These are phyloP conservation scores for Ambrosiella beaveri DNA, from an alignment of 2,329 filamentous ascomycete genomes.

Conservation along the genomic window DNA sequence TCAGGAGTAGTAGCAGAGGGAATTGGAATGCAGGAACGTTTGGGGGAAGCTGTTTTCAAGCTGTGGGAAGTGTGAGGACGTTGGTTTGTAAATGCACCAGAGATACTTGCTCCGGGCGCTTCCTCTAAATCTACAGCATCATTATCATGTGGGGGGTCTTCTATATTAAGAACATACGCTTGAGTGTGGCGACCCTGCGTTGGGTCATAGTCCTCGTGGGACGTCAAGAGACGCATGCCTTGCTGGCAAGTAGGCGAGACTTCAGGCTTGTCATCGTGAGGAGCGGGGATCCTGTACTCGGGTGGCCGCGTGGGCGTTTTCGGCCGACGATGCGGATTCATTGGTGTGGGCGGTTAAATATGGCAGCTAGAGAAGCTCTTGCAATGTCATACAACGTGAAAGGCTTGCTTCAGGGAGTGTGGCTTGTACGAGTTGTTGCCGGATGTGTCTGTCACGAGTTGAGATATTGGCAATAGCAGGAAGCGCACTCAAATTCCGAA, in stretches of 20 bases:
- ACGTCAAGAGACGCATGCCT: constrained; percentile 44
- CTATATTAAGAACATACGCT: constrained; percentile 30
- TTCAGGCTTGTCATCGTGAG: constrained; percentile 35
- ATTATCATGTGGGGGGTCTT: not conserved
- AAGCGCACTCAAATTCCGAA: too few relatives aligned
- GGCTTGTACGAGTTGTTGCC: not conserved
- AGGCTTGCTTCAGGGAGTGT: not conserved
- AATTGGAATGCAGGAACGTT: not conserved
- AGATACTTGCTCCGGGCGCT: not conserved
- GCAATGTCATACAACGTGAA: not conserved
- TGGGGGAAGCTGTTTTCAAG: not conserved
- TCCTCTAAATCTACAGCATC: not conserved
- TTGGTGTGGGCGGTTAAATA: not conserved
- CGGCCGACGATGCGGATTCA: constrained; percentile 11
- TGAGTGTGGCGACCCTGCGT: constrained; percentile 23
- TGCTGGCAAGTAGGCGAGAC: constrained; percentile 30
- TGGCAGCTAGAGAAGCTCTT: not conserved
- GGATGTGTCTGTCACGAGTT: too few relatives aligned
- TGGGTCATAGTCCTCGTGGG: constrained; percentile 32
- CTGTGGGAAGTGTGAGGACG: not conserved
- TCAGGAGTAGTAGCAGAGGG: not conserved
- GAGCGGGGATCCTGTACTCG: constrained; percentile 35
- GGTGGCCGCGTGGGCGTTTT: constrained; percentile 32
- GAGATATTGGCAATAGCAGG: too few relatives aligned
- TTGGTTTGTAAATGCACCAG: not conserved